These are phyloP conservation scores for Amniculicola lignicola DNA, from an alignment of 495 filamentous ascomycete species.

Conservation along the genomic window DNA sequence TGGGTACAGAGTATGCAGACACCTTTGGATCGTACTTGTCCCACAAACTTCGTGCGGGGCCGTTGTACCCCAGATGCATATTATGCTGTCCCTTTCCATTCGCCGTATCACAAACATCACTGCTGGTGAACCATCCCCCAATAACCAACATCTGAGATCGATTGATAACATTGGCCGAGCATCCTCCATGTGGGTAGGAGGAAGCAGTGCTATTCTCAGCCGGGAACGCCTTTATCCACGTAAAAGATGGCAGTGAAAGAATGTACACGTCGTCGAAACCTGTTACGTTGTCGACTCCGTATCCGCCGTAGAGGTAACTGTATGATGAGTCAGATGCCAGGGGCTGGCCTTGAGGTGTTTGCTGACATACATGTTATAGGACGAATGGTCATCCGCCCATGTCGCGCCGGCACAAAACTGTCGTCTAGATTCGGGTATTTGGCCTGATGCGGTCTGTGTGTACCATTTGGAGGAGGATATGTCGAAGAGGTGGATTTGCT, in stretches of 20 bases:
- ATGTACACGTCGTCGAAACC: constrained; percentile 59
- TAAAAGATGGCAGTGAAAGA: constrained; percentile 52
- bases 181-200: constrained; percentile 44
- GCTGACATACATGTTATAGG: constrained; percentile 51
- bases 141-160: constrained; percentile 48
- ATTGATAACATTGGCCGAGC: constrained; percentile 53
- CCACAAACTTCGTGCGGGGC: constrained; percentile 42
- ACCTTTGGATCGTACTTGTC: constrained; percentile 43
- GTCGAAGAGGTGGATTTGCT: constrained; percentile 52
- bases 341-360: not conserved
- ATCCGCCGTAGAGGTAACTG: constrained; percentile 55
- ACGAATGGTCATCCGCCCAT: constrained; percentile 54
- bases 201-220: constrained; percentile 28
- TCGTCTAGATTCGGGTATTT: constrained; percentile 46
- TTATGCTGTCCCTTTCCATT: constrained; percentile 45
- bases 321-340: not conserved
- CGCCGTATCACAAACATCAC: constrained; percentile 37
- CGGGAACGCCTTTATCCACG: constrained; percentile 53
- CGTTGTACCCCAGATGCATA: constrained; percentile 46
- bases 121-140: constrained; percentile 45
- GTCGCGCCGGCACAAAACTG: constrained; percentile 55
- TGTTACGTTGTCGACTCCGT: constrained; percentile 43
- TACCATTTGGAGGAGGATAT: constrained; percentile 54
- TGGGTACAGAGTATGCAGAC: constrained; percentile 46
- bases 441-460: constrained; percentile 49